A percentile compares a stretch with the other conserved stretches of the same genome.
Conservation (phyloP, 495 filamentous ascomycete species). For the Lineolata rhizophorae region DNA sequence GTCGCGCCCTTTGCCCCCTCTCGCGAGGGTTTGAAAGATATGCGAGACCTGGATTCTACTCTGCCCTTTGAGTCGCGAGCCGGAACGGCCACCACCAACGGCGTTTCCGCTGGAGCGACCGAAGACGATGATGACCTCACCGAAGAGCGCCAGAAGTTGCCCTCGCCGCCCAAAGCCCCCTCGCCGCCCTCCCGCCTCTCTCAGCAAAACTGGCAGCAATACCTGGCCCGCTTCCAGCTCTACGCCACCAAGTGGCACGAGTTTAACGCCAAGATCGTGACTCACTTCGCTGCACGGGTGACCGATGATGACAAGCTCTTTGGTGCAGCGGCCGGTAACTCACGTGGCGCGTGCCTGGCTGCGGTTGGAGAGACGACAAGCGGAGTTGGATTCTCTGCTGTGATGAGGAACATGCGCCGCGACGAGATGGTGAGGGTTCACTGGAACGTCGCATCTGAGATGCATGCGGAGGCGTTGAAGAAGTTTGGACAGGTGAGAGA, state of each 20-base stretch:
- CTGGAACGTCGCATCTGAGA: slow-evolving; percentile 42
- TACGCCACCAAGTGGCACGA: slow-evolving; percentile 51
- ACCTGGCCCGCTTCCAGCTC: slow-evolving; percentile 34
- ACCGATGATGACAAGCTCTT: too few relatives aligned
- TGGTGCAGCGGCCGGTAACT: too few relatives aligned
- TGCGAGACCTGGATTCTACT: too few relatives aligned
- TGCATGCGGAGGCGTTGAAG: slow-evolving; percentile 36
- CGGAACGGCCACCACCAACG: too few relatives aligned
- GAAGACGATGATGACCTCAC: too few relatives aligned
- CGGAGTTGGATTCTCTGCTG: slow-evolving; percentile 30
- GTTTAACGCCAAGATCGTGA: slow-evolving; percentile 41
- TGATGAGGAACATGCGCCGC: slow-evolving; percentile 37
- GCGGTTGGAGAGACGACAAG: slow-evolving; percentile 25
- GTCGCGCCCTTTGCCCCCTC: slow-evolving; percentile 45
- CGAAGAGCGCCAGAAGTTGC: slow-evolving; percentile 32
- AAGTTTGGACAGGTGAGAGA: slow-evolving; percentile 30
- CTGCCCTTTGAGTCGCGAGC: too few relatives aligned
- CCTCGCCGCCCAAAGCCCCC: slow-evolving; percentile 35
- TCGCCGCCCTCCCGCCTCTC: slow-evolving; percentile 22
- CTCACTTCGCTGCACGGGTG: slow-evolving; percentile 44
- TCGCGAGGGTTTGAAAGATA: too few relatives aligned
- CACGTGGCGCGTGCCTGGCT: slow-evolving; percentile 32
- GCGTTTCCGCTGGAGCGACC: too few relatives aligned
- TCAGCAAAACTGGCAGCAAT: slow-evolving; percentile 27
- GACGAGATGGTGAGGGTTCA: slow-evolving; percentile 37